A percentile compares a stretch with the other conserved stretches of the same genome.
Evolutionary conservation across 1,139 yeast genomes (phyloP).

Genomic region (Groenewaldozyma auringiensis): DNA sequence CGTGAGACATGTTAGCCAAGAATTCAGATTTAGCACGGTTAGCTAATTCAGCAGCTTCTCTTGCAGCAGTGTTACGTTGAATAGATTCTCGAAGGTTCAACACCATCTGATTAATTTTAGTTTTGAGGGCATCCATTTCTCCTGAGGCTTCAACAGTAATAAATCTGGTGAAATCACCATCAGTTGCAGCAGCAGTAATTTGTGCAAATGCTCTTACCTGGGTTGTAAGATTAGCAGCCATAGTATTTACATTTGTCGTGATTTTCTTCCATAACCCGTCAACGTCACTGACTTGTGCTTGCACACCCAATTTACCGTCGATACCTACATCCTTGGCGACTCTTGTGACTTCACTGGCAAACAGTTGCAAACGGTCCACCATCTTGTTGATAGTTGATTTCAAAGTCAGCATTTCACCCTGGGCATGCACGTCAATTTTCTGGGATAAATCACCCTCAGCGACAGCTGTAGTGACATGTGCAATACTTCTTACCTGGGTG

Average conservation of each 20-base stretch:
- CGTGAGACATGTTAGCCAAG: constrained; percentile 87
- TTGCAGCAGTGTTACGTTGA: constrained; percentile 85
- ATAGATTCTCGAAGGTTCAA: constrained; percentile 78
- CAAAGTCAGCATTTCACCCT: constrained; percentile 70
- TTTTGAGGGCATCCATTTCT: constrained; percentile 88
- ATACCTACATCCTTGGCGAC: constrained; percentile 92
- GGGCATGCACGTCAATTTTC: constrained; percentile 83
- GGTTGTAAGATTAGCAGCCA: constrained; percentile 86
- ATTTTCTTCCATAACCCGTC: constrained; percentile 91
- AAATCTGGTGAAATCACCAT: constrained; percentile 84
- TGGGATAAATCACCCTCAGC: constrained; percentile 87
- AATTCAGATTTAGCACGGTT: constrained; percentile 88
- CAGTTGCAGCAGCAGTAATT: constrained; percentile 89
- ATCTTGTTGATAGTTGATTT: constrained; percentile 78
- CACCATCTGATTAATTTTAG: constrained; percentile 89
- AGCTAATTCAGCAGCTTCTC: constrained; percentile 89
- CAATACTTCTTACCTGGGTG: constrained; percentile 82
- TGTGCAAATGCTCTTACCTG: constrained; percentile 93
- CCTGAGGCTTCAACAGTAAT: constrained; percentile 89
- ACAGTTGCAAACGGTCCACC: constrained; percentile 85
- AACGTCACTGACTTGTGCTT: constrained; percentile 84
- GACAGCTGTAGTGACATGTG: constrained; percentile 86
- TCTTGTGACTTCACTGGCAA: constrained; percentile 81
- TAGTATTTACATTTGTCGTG: constrained; percentile 86
- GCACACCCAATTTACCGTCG: constrained; percentile 86